Base-by-base conservation (phyloP, 768 basidiomycete genomes). In the Lactarius tabidus region DNA sequence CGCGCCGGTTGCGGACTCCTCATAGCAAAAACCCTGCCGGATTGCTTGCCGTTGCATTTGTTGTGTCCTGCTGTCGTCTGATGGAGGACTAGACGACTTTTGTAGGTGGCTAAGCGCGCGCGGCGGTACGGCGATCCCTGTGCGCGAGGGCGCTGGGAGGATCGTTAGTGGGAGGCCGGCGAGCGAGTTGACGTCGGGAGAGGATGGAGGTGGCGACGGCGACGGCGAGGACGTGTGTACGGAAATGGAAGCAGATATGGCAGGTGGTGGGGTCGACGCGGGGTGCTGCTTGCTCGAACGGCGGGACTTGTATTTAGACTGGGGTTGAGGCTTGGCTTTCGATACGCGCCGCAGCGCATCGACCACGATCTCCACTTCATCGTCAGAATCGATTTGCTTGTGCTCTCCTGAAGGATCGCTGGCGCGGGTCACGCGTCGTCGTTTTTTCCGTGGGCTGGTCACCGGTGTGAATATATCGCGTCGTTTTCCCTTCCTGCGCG, bases 1-100 rank as follows among this genome's bases (percentile, higher is more conserved):
- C 48, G 57, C 65, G 60, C 65, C 56, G n/a, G n/a, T n/a, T n/a
- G n/a, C n/a, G n/a, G n/a, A n/a, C n/a, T n/a, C n/a, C n/a, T n/a
- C n/a, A n/a, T n/a, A n/a, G n/a, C 41, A 26, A 66, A 66, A 66
- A 66, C 17, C 65, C 60, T 57, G 60, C 57, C 29, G 31, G 51
- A 36, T 20, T 1, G 17, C 33, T 9, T n/a, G 2, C 20, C 18
- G 43, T 6, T 48, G 26, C 38, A 1, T 36, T 20, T 28, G 18
- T 15, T 31, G 6, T 18, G 18, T 18, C n/a, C 12, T 26, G 10
- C 12, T 33, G 33, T 33, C 48, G 10, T 15, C 38, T 36, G n/a
- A 17, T 31, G 59, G 43, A 6, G 65, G 60, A 35, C 14, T 29
- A 3, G 60, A 48, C 20, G 48, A 36, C 2, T 56, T 2, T 14